Base-by-base conservation (phyloP, 2,329 filamentous ascomycete genomes). In the Arthrobotrys conoides region DNA sequence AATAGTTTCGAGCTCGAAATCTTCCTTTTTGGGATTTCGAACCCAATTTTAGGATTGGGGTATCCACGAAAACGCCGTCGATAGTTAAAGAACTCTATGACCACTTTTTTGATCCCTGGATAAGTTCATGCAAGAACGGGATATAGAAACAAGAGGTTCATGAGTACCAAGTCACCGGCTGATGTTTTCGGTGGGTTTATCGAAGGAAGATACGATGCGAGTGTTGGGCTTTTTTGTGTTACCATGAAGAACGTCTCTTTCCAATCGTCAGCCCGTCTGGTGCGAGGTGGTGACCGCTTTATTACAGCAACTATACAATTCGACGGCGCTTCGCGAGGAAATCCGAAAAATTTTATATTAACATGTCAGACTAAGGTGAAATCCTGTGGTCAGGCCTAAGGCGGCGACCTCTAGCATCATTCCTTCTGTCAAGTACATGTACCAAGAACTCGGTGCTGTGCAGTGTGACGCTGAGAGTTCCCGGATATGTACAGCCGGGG, bases 81-180 rank as follows among this genome's bases (percentile, higher is more conserved):
- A 44, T 41, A 61, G 57, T 44, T 44, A 36, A 61, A 44, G 33
- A 61, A 61, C 57, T 44, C 36, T 44, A 36, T 61, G 57, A n/a
- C 53, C 33, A 44, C 14, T 41, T 61, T 61, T 27, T 24, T 24
- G 57, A 61, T 61, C 57, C 57, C 57, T 61, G 57, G 33, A 24
- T 41, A 1, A 61, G 57, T 61, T 61, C 57, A 61, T 61, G 57
- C 57, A 61, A 44, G 57, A 44, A 18, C 57, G 57, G 36, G 57
- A 61, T 27, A 24, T 44, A 61, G 36, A n/a, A 5, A 61, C 10
- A 16, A 61, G 12, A 27, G 20, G 12, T 24, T 61, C 20, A 27
- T 18, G 57, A 27, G 24, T 44, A 18, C 18, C 20, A 61, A 41
- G 36, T 44, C 36, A 27, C 57, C 22, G 3, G 57, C 33, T 44